Evolutionary conservation across 148 eudicot genomes (phyloP).

Genomic region (Dianthus caryophyllus): DNA sequence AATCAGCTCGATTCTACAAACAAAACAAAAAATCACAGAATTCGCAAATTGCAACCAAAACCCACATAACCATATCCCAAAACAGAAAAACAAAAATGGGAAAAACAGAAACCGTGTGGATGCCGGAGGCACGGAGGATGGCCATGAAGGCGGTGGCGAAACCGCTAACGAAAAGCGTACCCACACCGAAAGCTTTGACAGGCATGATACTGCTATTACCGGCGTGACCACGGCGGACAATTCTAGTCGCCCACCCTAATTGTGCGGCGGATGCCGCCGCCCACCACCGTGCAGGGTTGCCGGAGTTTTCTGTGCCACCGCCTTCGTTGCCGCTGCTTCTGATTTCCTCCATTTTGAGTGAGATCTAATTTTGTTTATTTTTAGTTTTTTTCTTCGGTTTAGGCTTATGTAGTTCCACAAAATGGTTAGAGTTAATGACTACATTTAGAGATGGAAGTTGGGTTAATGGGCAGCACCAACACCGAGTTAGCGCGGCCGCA

Average conservation of each 20-base stretch:
- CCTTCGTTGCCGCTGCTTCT: background rate
- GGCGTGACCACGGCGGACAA: background rate
- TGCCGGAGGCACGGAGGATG: constrained; percentile 14
- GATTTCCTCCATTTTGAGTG: too few species aligned
- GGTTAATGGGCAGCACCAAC: too few species aligned
- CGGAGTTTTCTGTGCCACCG: background rate
- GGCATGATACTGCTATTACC: constrained; percentile 22
- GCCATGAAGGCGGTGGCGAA: constrained; percentile 12
- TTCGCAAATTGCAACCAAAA: background rate
- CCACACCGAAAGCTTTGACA: constrained; percentile 18
- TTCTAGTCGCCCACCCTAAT: constrained; percentile 14
- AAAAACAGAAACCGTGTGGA: constrained; percentile 1
- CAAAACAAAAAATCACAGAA: too few species aligned
- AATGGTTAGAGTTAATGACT: too few species aligned
- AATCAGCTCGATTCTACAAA: too few species aligned
- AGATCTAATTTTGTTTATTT: too few species aligned
- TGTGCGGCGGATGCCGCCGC: constrained; percentile 13
- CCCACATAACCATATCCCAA: background rate
- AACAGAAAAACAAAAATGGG: background rate
- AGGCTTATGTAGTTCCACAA: too few species aligned
- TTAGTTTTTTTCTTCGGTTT: too few species aligned
- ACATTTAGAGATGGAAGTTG: too few species aligned
- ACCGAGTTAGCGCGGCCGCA: too few species aligned
- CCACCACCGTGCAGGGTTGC: constrained; percentile 12
- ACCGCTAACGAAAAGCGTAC: constrained; percentile 21